Conservation (phyloP, 768 basidiomycete genomes). For the Tulasnella sp. region DNA sequence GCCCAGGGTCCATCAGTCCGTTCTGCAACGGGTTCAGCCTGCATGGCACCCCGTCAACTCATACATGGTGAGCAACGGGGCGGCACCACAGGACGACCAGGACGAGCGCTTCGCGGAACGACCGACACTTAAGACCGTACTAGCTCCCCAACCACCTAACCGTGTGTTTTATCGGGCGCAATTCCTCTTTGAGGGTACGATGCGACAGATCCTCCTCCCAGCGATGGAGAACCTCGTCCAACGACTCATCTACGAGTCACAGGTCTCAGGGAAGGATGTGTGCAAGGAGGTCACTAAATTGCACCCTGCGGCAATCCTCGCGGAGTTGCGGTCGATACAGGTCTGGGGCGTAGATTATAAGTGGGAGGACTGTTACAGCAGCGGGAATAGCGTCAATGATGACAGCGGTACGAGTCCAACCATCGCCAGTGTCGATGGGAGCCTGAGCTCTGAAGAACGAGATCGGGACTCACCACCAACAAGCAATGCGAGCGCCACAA, state of each 20-base stretch:
- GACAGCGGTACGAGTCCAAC: constrained; percentile 1
- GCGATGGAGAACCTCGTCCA: constrained; percentile 9
- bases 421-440: not conserved
- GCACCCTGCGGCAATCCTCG: not conserved
- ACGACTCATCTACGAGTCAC: constrained; percentile 4
- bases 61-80: not conserved
- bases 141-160: not conserved
- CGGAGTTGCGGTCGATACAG: constrained; percentile 7
- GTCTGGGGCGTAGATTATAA: constrained; percentile 11
- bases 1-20: not conserved
- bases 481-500: not conserved
- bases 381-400: not conserved
- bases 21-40: not conserved
- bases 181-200: constrained; percentile 1
- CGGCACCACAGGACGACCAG: not conserved
- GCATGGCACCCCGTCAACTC: constrained; percentile 14
- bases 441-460: not conserved
- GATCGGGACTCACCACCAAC: not conserved
- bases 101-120: not conserved
- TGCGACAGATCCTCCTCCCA: constrained; percentile 11
- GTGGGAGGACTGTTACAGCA: not conserved
- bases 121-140: not conserved
- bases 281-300: not conserved
- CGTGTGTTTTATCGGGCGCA: constrained; percentile 8
- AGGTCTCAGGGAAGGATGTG: constrained; percentile 5